A percentile compares a stretch with the other conserved stretches of the same genome.
Evolutionary conservation across 2,329 filamentous ascomycete genomes (phyloP).

Genomic region (Pseudocercospora fijiensis): DNA sequence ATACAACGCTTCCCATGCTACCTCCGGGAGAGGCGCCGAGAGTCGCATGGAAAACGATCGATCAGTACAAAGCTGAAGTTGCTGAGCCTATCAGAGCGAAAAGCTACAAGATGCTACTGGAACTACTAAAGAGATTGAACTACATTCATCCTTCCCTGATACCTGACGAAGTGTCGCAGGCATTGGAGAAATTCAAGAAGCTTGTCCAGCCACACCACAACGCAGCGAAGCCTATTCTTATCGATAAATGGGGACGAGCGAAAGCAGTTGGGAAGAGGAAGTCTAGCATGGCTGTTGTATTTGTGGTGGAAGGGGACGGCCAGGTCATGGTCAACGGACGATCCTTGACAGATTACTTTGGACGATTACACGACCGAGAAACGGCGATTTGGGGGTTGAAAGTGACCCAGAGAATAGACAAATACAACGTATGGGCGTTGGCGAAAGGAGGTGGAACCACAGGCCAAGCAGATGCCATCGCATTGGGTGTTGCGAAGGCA

Average conservation of each 20-base stretch:
- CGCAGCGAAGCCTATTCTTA: constrained; percentile 58
- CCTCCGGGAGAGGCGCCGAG: constrained; percentile 65
- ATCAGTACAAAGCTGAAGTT: constrained; percentile 69
- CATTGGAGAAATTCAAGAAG: constrained; percentile 70
- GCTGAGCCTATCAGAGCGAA: constrained; percentile 72
- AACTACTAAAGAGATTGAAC: constrained; percentile 76
- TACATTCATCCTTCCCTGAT: constrained; percentile 77
- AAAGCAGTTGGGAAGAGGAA: constrained; percentile 83
- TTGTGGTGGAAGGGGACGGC: constrained; percentile 87
- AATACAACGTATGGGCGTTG: constrained; percentile 93
- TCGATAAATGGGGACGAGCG: constrained; percentile 77
- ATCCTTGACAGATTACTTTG: constrained; percentile 77
- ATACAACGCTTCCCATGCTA: constrained; percentile 70
- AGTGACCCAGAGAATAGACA: constrained; percentile 78
- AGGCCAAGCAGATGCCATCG: constrained; percentile 92
- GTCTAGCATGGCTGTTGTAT: constrained; percentile 78
- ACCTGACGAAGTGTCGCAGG: constrained; percentile 65
- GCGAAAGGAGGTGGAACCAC: constrained; percentile 86
- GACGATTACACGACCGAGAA: constrained; percentile 87
- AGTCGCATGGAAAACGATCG: constrained; percentile 76
- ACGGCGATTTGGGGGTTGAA: constrained; percentile 90
- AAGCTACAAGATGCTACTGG: constrained; percentile 75
- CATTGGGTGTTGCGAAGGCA: constrained; percentile 83
- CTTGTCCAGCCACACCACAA: constrained; percentile 70
- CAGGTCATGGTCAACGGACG: constrained; percentile 89